Evolutionary conservation across 495 filamentous ascomycete genomes (phyloP).

Genomic region (Aspergillus olivimuriae): DNA sequence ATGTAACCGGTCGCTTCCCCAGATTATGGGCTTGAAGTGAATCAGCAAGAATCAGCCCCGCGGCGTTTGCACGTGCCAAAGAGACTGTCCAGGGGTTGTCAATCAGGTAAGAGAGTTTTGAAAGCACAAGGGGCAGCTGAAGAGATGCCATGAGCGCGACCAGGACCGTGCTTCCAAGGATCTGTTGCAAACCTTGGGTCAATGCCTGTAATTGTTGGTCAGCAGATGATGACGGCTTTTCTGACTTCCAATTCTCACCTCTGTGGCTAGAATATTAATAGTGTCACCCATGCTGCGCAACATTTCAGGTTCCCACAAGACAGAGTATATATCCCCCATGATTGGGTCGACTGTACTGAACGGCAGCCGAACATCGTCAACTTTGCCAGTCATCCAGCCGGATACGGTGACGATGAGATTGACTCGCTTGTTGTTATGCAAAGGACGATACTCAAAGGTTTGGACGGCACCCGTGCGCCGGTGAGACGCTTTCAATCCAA

Average conservation of each 20-base stretch:
- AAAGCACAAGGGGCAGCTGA: slow-evolving; percentile 86
- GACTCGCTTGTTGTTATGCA: slow-evolving; percentile 96
- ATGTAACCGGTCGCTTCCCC: slow-evolving; percentile 82
- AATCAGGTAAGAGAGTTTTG: slow-evolving; percentile 93
- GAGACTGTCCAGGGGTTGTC: slow-evolving; percentile 98
- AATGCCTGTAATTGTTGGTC: slow-evolving; percentile 56
- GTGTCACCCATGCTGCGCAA: slow-evolving; percentile 94
- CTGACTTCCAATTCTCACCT: too few species aligned
- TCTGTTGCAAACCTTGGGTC: slow-evolving; percentile 92
- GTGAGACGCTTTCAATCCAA: slow-evolving; percentile 78
- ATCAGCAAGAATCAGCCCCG: slow-evolving; percentile 92
- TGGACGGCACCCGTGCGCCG: slow-evolving; percentile 83
- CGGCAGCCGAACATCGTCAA: slow-evolving; percentile 91
- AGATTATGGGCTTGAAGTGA: slow-evolving; percentile 89
- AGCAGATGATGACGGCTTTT: too few species aligned
- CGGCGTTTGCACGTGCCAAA: slow-evolving; percentile 76
- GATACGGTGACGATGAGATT: slow-evolving; percentile 95
- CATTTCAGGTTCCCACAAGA: slow-evolving; percentile 98
- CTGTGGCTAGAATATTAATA: slow-evolving; percentile 95
- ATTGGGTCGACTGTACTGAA: slow-evolving; percentile 94
- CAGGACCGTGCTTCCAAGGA: slow-evolving; percentile 85
- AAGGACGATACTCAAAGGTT: slow-evolving; percentile 92
- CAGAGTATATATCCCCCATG: slow-evolving; percentile 97
- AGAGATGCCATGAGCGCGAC: slow-evolving; percentile 86
- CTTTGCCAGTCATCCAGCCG: slow-evolving; percentile 97